Base-by-base conservation (phyloP, 2,329 filamentous ascomycete genomes). In the Hawksworthiomyces lignivorus region DNA sequence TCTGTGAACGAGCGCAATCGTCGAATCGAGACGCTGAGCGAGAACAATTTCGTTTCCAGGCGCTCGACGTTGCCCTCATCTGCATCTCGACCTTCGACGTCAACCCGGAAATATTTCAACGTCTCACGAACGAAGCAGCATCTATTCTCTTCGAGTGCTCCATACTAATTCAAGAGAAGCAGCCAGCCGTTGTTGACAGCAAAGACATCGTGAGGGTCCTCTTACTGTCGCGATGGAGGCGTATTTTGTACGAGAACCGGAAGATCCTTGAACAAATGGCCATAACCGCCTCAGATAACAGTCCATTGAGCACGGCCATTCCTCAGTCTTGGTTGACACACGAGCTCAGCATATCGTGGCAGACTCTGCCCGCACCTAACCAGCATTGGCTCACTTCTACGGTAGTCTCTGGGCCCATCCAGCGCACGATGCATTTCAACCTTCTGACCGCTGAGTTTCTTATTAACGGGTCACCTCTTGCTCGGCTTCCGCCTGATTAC, bases 391-490 rank as follows among this genome's bases (percentile, higher is more conserved):
- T 45, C 15, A 22, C 10, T 5, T 33, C 34, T 0, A 28, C 24
- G 12, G 24, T 12, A 4, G 24, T 26, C 2, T 2, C 24, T 26
- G 24, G 24, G 12, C 8, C 24, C 8, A 12, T 26, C 24, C 24
- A 26, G 8, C 24, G 24, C 24, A 26, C 24, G 12, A 26, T 73
- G 4, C 64, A 70, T 20, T 69, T 69, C 48, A 74, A 75, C 46
- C 36, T 76, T 0, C 48, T 81, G 3, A 69, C 62, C 0, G 74
- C 69, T 0, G 60, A 69, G 19, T 55, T 82, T 0, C 59, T 77
- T 0, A 63, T 80, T 1, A 62, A 77, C 43, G 74, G 75, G 0
- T 31, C 57, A 1, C 73, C 71, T 0, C 48, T 77, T 0, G 53
- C 62, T 4, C 62, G 68, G 3, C 58, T 79, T 0, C 75, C 75